Conservation (phyloP, 2,329 filamentous ascomycete species). For the Sclerotiophoma versabilis region DNA sequence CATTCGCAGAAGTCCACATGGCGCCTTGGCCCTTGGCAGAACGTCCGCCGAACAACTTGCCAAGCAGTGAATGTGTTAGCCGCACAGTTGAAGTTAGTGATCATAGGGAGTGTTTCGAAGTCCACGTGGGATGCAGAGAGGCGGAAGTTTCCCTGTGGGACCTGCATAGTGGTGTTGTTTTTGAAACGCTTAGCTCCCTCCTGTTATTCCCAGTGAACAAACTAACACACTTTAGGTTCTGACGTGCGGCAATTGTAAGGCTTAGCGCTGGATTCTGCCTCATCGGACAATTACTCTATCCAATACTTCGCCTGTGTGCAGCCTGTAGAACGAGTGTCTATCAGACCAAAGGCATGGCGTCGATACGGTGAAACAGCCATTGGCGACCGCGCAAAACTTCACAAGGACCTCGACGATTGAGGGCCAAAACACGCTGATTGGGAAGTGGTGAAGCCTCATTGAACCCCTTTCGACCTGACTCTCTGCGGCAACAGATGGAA, state of each 20-base stretch:
- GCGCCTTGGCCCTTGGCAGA: constrained; percentile 15
- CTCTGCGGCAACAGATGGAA: neutral
- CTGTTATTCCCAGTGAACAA: neutral
- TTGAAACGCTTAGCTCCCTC: constrained; percentile 24
- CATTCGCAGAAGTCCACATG: constrained; percentile 26
- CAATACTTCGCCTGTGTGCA: constrained; percentile 6
- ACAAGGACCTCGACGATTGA: neutral
- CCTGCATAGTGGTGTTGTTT: constrained; percentile 5
- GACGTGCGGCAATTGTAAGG: constrained; percentile 15
- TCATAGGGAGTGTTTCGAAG: neutral
- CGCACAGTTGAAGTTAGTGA: neutral
- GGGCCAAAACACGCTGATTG: neutral
- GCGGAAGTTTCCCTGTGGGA: neutral
- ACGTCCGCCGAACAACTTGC: constrained; percentile 12
- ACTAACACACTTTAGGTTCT: constrained; percentile 9
- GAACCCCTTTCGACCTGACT: neutral
- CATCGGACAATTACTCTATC: constrained; percentile 18
- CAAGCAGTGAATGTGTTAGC: constrained; percentile 2
- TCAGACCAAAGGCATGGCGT: neutral
- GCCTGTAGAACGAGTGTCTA: neutral
- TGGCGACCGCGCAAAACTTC: neutral
- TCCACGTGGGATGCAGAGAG: constrained; percentile 2
- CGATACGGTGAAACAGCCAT: neutral
- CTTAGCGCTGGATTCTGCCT: constrained; percentile 17
- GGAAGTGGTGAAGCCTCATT: neutral